Conservation (phyloP, 202 grass and related monocot species). For the Bolboschoenoplectus hybrid region DNA sequence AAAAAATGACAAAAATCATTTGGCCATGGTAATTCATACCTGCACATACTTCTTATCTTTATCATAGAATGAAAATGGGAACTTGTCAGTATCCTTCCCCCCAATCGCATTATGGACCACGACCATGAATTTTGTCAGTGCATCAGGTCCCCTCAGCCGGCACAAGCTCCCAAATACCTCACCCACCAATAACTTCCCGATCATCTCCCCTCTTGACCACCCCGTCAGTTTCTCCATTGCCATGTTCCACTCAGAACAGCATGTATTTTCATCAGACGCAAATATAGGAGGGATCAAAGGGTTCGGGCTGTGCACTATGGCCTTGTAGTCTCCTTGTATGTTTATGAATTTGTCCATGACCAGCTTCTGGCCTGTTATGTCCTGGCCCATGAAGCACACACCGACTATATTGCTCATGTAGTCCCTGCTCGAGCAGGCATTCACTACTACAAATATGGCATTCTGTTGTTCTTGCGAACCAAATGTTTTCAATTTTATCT, state of each 20-base stretch:
- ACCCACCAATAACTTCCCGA: conserved; percentile 78
- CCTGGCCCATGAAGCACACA: conserved; percentile 88
- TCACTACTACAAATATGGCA: conserved; percentile 85
- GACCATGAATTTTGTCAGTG: conserved; percentile 93
- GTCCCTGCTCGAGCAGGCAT: conserved; percentile 91
- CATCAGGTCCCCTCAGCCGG: conserved; percentile 84
- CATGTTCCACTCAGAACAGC: conserved; percentile 94
- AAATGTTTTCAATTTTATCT: conserved; percentile 98
- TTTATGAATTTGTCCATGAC: conserved; percentile 98
- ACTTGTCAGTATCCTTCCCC: conserved; percentile 81
- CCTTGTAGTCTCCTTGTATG: conserved; percentile 98
- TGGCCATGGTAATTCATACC: conserved; percentile 18
- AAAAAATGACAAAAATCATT: background rate
- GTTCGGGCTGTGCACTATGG: conserved; percentile 89
- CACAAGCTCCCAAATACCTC: conserved; percentile 94
- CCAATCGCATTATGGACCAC: conserved; percentile 86
- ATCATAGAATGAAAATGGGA: conserved; percentile 84
- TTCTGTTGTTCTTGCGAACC: conserved; percentile 61
- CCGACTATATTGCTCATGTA: conserved; percentile 85
- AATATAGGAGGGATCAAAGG: conserved; percentile 98
- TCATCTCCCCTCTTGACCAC: conserved; percentile 77
- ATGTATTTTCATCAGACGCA: conserved; percentile 94
- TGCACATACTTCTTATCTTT: conserved; percentile 96
- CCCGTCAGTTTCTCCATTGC: conserved; percentile 99
- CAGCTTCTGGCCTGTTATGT: conserved; percentile 88